Percentiles rank a stretch among this genome's conserved stretches.
phyloP scores from a whole-genome alignment of 176 grass and related monocot species.

The Rhynchospora breviuscula region DNA sequence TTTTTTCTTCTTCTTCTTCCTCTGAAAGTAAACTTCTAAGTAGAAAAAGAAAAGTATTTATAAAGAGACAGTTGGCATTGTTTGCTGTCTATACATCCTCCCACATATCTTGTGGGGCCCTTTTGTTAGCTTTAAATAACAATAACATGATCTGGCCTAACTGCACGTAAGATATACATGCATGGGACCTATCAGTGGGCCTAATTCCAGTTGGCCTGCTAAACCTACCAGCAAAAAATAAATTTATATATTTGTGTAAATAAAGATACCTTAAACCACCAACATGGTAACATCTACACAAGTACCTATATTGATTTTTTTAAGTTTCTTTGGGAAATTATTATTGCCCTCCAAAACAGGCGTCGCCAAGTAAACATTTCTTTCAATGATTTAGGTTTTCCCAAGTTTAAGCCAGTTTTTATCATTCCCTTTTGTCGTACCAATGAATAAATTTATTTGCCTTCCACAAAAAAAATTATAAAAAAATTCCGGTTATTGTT shows the following conservation, averaged over 20 bases:
- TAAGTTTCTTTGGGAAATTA: neutral
- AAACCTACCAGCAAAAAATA: conserved; percentile 2
- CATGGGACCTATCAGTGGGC: neutral
- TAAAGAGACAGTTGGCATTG: conserved; percentile 5
- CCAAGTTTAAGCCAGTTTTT: neutral
- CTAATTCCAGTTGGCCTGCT: conserved; percentile 3
- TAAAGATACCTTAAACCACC: neutral
- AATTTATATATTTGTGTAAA: neutral
- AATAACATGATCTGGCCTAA: neutral
- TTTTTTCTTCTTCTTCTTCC: neutral
- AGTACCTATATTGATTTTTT: neutral
- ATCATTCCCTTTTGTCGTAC: neutral
- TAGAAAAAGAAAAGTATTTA: neutral
- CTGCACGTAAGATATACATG: neutral
- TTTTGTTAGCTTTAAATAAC: neutral
- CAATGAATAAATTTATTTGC: neutral
- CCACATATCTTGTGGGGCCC: neutral
- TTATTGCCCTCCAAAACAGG: conserved; percentile 1
- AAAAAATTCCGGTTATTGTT: neutral
- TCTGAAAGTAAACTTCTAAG: neutral
- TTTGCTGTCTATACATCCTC: neutral
- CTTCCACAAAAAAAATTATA: no score
- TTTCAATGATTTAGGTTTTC: neutral
- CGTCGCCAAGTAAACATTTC: neutral
- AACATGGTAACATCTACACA: neutral